Evolutionary conservation across 1,139 yeast genomes (phyloP).

Genomic region (Tardiomyces blankii): DNA sequence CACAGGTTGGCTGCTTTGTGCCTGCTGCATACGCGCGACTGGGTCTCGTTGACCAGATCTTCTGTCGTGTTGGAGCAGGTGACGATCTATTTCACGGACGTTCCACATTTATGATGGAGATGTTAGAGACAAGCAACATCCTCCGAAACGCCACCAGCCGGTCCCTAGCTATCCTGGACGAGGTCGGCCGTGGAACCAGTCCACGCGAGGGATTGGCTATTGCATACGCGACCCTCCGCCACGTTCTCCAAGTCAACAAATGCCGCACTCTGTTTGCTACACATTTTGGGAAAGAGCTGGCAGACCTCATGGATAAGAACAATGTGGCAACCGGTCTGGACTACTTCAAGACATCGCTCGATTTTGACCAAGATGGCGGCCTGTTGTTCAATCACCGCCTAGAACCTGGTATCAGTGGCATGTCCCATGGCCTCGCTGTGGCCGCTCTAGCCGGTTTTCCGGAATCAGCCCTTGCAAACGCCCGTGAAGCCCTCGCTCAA

Average conservation of each 20-base stretch:
- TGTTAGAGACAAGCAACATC: constrained; percentile 87
- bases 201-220: constrained; percentile 82
- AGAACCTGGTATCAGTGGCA: constrained; percentile 57
- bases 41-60: constrained; percentile 77
- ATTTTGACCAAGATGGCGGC: constrained; percentile 7
- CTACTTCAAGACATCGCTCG: constrained; percentile 15
- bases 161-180: constrained; percentile 85
- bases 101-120: constrained; percentile 95
- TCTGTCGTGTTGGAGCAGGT: constrained; percentile 78
- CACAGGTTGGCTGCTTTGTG: constrained; percentile 83
- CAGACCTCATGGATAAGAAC: constrained; percentile 27
- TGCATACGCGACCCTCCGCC: constrained; percentile 69
- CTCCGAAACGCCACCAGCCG: constrained; percentile 60
- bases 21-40: constrained; percentile 67
- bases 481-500: no score
- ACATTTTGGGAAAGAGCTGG: constrained; percentile 71
- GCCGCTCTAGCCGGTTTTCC: constrained; percentile 87
- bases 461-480: constrained; percentile 32
- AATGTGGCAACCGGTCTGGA: constrained; percentile 19
- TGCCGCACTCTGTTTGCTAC: constrained; percentile 87
- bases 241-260: constrained; percentile 43
- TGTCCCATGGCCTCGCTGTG: constrained; percentile 78
- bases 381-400: constrained; percentile 49
- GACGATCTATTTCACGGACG: constrained; percentile 80
- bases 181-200: constrained; percentile 94